phyloP scores from a whole-genome alignment of 176 grass and related monocot species.

The Areca catechu region DNA sequence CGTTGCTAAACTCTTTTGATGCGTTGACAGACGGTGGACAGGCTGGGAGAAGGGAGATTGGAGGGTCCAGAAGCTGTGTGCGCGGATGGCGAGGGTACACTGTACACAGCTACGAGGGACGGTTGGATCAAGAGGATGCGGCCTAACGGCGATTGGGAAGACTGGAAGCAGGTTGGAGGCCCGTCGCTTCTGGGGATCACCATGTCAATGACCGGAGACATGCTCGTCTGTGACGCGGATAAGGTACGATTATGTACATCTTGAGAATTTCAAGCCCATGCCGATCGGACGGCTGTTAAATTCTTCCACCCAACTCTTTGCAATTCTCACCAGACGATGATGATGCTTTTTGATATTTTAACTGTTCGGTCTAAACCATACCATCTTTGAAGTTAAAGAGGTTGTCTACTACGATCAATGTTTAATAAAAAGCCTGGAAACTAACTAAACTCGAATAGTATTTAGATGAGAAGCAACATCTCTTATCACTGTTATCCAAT shows the following conservation, averaged over 20 bases:
- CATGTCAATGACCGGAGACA: constrained; percentile 30
- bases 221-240: constrained; percentile 60
- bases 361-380: too few species aligned
- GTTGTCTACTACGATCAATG: too few species aligned
- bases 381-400: too few species aligned
- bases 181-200: constrained; percentile 36
- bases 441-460: too few species aligned
- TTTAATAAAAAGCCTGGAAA: too few species aligned
- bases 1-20: not conserved
- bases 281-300: too few species aligned
- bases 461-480: too few species aligned
- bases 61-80: constrained; percentile 55
- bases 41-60: constrained; percentile 48
- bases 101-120: constrained; percentile 61
- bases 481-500: too few species aligned
- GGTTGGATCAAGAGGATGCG: constrained; percentile 71
- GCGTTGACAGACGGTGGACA: constrained; percentile 52
- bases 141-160: constrained; percentile 50
- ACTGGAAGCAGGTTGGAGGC: constrained; percentile 52
- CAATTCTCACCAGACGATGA: too few species aligned
- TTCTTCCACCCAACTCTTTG: too few species aligned
- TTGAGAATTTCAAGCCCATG: too few species aligned
- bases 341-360: too few species aligned
- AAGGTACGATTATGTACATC: constrained; percentile 21
- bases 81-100: constrained; percentile 44